Percentiles rank a stretch among this genome's conserved stretches.
phyloP scores from a whole-genome alignment of 192 early-diverging fungal species.

The Entomortierella parvispora region DNA sequence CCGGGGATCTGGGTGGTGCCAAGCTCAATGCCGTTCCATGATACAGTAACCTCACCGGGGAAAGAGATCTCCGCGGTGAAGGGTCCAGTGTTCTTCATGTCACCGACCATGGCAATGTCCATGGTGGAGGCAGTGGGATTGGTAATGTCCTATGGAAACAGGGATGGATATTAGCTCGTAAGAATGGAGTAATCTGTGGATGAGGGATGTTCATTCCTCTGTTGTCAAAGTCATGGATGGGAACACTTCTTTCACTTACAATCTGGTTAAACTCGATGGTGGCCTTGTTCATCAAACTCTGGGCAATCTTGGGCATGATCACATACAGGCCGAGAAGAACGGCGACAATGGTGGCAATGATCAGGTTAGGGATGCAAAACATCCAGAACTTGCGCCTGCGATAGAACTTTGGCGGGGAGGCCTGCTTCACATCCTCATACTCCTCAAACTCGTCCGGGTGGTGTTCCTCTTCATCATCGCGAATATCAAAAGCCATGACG shows the following conservation, averaged over 20 bases:
- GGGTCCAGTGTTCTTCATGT: constrained; percentile 51
- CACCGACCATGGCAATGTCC: constrained; percentile 6
- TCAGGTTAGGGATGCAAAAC: constrained; percentile 40
- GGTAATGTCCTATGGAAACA: constrained; percentile 1
- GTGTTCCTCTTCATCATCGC: not conserved
- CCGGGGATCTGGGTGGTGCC: constrained; percentile 3
- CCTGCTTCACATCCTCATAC: constrained; percentile 12
- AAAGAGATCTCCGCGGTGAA: constrained; percentile 54
- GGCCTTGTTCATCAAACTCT: constrained; percentile 13
- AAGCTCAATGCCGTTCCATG: constrained; percentile 27
- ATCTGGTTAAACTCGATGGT: not conserved
- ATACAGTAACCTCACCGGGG: constrained; percentile 26
- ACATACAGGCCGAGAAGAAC: constrained; percentile 53
- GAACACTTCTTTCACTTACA: not conserved
- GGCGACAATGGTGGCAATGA: constrained; percentile 45
- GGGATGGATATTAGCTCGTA: not conserved
- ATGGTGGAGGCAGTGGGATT: constrained; percentile 4
- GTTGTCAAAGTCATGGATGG: too few relatives aligned
- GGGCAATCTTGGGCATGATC: constrained; percentile 55
- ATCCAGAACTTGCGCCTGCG: constrained; percentile 54
- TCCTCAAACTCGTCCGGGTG: constrained; percentile 1
- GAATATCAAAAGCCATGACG: not conserved
- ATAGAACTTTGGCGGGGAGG: constrained; percentile 45
- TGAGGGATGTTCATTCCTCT: too few relatives aligned
- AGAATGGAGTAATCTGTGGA: too few relatives aligned